These are phyloP conservation scores for Croton setiger DNA, from an alignment of 441 rosid genomes.

Conservation along the genomic window DNA sequence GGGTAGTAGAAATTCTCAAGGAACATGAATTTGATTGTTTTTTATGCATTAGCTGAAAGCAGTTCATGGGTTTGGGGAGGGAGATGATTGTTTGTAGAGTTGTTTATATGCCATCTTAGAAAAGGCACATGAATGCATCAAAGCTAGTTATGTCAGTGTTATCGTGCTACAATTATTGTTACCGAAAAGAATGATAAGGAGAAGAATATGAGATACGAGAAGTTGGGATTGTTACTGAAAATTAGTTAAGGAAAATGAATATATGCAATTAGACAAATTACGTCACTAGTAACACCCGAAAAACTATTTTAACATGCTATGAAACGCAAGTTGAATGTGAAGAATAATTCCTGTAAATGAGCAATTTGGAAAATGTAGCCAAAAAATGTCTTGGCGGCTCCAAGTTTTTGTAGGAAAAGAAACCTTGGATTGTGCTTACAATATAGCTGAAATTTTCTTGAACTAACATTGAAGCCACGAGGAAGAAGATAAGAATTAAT, in stretches of 20 bases:
- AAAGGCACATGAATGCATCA: neutral
- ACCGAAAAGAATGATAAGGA: too few species aligned
- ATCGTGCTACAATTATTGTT: neutral
- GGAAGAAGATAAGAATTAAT: too few species aligned
- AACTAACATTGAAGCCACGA: too few species aligned
- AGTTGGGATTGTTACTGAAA: neutral
- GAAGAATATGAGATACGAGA: neutral
- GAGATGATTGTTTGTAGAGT: too few species aligned
- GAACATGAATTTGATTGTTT: neutral
- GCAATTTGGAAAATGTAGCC: too few species aligned
- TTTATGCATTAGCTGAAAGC: neutral
- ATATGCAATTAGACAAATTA: neutral
- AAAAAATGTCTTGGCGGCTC: too few species aligned
- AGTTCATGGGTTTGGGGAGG: too few species aligned
- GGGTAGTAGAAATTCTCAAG: neutral
- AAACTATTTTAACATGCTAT: neutral
- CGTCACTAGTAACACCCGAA: neutral
- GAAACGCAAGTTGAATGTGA: neutral
- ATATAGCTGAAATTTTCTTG: too few species aligned
- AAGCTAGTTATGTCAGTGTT: neutral
- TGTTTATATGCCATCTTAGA: neutral
- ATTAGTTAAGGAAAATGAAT: neutral
- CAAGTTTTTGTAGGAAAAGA: too few species aligned
- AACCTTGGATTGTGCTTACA: too few species aligned
- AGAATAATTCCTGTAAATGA: neutral